Base-by-base conservation (phyloP, 2,329 filamentous ascomycete genomes). In the Diaporthe eres region DNA sequence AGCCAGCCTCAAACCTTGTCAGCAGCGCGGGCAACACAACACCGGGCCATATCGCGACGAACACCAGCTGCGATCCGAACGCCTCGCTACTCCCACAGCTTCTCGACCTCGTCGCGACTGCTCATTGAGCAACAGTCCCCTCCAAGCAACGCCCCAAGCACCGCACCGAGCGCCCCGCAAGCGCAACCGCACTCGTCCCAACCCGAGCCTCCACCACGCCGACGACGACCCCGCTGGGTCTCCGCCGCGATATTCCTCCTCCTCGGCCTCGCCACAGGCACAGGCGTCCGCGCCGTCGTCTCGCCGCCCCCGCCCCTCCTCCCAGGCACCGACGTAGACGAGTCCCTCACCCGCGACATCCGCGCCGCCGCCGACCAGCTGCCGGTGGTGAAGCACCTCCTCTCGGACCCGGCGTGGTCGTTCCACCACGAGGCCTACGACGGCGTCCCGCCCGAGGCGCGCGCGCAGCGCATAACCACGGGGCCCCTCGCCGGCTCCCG, bases 331-430 rank as follows among this genome's bases (percentile, higher is more conserved):
- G 78, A 82, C 34, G 82, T 85, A 74, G 89, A 90, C 81, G 75
- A 77, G 13, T 78, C 85, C 71, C 83, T 87, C 28, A 80, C 84
- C n/a, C 76, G 80, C 22, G 81, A 83, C 75, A 83, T 91, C 72
- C 84, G 84, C 73, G 77, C 81, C n/a, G 80, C 83, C 71, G 88
- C 88, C 68, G 82, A 84, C 44, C 80, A 84, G 39, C 85, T 90
- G 3, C 87, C 88, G 67, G 80, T 90, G 77, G 87, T 91, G 9
- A 84, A 85, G 72, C 81, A 84, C 22, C 83, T 90, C 3, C 82
- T 84, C 28, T 80, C 83, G 12, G 88, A 90, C 79, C 84, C 85
- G 19, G 77, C 72, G 5, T 81, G 79, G 67, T 67, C 37, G 7
- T 7, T 39, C 44, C 75, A 77, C 37, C 75, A 77, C 73, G 75